Evolutionary conservation across 2,329 filamentous ascomycete species (phyloP).

Genomic region (Talaromyces piceae): DNA sequence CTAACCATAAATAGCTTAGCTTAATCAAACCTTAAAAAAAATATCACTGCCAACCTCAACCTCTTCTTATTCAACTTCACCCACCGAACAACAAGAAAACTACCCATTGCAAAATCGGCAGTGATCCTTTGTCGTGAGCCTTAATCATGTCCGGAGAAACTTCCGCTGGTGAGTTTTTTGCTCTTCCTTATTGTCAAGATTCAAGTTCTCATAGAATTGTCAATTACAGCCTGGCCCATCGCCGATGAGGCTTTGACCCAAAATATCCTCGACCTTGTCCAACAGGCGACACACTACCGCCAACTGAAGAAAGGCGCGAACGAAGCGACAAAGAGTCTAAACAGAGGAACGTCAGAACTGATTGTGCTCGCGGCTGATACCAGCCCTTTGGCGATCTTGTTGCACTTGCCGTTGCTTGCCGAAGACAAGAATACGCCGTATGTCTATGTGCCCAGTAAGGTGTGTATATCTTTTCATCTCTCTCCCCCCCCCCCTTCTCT

Average conservation of each 20-base stretch:
- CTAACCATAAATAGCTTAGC: not conserved
- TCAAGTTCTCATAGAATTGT: too few relatives aligned
- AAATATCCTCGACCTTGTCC: slow-evolving; percentile 75
- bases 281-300: slow-evolving; percentile 55
- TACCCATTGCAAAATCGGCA: slow-evolving; percentile 15
- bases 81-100: not conserved
- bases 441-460: slow-evolving; percentile 66
- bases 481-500: not conserved
- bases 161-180: slow-evolving; percentile 19
- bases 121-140: slow-evolving; percentile 34
- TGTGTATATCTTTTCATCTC: not conserved
- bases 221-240: slow-evolving; percentile 58
- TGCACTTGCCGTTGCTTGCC: slow-evolving; percentile 77
- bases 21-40: not conserved
- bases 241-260: slow-evolving; percentile 68
- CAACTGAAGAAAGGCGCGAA: slow-evolving; percentile 88
- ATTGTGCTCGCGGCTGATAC: slow-evolving; percentile 82
- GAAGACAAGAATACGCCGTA: slow-evolving; percentile 69
- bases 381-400: slow-evolving; percentile 74
- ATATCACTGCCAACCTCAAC: not conserved
- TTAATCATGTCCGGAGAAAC: slow-evolving; percentile 26
- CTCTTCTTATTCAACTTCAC: not conserved
- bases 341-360: slow-evolving; percentile 83
- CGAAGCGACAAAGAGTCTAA: slow-evolving; percentile 80
- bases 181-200: too few relatives aligned